Conservation (phyloP, 208 protist species). For the Tritrichomonas foetus region DNA sequence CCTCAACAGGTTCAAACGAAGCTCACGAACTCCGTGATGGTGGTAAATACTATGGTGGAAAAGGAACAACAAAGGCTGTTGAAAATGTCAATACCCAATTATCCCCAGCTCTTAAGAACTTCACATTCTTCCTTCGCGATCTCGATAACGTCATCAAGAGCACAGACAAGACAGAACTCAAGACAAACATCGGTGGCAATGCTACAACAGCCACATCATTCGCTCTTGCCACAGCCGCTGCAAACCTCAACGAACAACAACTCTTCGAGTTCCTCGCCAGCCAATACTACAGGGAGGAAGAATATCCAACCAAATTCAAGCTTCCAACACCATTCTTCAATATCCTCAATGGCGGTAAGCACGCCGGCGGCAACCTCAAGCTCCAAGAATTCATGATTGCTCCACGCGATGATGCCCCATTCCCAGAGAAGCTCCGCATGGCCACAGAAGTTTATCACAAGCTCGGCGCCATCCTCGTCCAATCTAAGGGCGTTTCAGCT, state of each 20-base stretch:
- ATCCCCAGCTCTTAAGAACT: slow-evolving; percentile 69
- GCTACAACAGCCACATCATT: slow-evolving; percentile 41
- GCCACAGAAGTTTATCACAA: slow-evolving; percentile 90
- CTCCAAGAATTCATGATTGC: slow-evolving; percentile 79
- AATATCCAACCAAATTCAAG: not conserved
- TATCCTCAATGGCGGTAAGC: slow-evolving; percentile 42
- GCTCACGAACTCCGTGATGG: slow-evolving; percentile 86
- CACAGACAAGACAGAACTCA: not conserved
- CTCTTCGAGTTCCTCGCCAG: not conserved
- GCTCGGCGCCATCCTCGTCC: slow-evolving; percentile 88
- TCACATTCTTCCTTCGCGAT: not conserved
- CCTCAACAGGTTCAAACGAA: slow-evolving; percentile 96
- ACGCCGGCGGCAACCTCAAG: slow-evolving; percentile 29
- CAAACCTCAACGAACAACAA: slow-evolving; percentile 15
- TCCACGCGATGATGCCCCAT: slow-evolving; percentile 79
- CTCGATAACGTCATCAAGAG: slow-evolving; percentile 16
- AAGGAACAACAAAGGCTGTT: slow-evolving; percentile 85
- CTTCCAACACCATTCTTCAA: slow-evolving; percentile 42
- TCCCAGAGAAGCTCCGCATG: slow-evolving; percentile 66
- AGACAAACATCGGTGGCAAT: slow-evolving; percentile 40
- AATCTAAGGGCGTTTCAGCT: slow-evolving; percentile 82
- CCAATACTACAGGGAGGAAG: not conserved
- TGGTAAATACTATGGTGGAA: slow-evolving; percentile 82
- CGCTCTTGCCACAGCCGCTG: slow-evolving; percentile 34
- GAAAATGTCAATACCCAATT: slow-evolving; percentile 91